phyloP scores from a whole-genome alignment of 1,139 yeast genomes.

The Schizosaccharomyces versatilis region DNA sequence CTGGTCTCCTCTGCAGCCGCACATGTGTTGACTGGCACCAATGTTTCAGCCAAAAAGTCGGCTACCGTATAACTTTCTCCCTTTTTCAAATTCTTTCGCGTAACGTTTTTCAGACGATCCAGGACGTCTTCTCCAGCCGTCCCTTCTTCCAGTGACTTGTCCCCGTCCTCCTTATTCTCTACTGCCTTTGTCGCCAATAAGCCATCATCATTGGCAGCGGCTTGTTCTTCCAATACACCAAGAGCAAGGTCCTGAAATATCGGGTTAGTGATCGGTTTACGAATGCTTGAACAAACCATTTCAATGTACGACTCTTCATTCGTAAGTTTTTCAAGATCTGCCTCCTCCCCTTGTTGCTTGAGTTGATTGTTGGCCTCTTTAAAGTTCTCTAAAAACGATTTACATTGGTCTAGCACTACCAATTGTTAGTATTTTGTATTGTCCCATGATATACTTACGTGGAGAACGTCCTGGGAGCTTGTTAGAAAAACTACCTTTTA shows the following conservation, averaged over 20 bases:
- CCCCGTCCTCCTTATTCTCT: not conserved
- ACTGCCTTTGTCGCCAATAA: not conserved
- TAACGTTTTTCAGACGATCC: not conserved
- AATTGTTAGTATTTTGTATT: not conserved
- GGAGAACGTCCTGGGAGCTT: not conserved
- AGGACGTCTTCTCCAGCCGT: not conserved
- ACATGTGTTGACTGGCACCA: not conserved
- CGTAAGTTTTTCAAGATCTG: not conserved
- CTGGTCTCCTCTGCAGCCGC: too few species aligned
- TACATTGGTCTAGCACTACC: not conserved
- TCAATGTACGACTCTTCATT: not conserved
- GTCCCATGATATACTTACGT: not conserved
- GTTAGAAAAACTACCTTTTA: too few species aligned
- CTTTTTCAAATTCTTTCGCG: not conserved
- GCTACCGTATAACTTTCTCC: not conserved
- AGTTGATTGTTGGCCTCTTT: not conserved
- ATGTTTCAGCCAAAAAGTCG: not conserved
- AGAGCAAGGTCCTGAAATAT: not conserved
- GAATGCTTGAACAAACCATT: not conserved
- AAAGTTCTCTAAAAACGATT: not conserved
- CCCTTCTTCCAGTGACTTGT: not conserved
- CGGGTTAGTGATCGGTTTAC: too few species aligned
- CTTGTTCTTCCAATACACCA: not conserved
- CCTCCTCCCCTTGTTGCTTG: not conserved
- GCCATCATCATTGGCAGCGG: not conserved